phyloP scores from a whole-genome alignment of 169 alveolate genomes.

The Cryptosporidium meleagridis region DNA sequence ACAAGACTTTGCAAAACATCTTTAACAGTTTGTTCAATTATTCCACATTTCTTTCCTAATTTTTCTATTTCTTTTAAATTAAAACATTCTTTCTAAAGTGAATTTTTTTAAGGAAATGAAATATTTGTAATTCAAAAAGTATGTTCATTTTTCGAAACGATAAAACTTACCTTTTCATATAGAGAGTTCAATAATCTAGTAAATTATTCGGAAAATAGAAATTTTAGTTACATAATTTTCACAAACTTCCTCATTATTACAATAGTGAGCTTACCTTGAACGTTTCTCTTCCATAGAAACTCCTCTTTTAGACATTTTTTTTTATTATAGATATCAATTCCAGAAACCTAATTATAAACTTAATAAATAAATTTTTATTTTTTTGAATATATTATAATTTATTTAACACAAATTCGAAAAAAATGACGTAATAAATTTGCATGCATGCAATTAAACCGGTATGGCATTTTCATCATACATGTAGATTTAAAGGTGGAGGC shows the following conservation, averaged over 20 bases:
- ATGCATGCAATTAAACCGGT: slow-evolving; percentile 59
- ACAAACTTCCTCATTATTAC: not conserved
- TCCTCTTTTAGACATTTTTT: slow-evolving; percentile 67
- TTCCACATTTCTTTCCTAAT: slow-evolving; percentile 83
- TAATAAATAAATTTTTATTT: not conserved
- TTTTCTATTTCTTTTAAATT: slow-evolving; percentile 85
- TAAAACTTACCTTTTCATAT: slow-evolving; percentile 57
- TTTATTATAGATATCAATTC: not conserved
- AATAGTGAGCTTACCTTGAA: slow-evolving; percentile 42
- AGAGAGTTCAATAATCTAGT: slow-evolving; percentile 49
- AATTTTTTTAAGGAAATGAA: not conserved
- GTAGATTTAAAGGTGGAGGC: not conserved
- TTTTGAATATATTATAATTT: not conserved
- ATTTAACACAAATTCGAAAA: not conserved
- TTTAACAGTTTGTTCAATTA: slow-evolving; percentile 81
- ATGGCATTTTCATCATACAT: not conserved
- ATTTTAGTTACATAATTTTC: not conserved
- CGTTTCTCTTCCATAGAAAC: slow-evolving; percentile 75
- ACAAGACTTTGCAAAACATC: slow-evolving; percentile 85
- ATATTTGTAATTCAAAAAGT: not conserved
- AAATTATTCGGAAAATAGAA: not conserved
- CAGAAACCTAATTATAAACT: not conserved
- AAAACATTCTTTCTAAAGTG: slow-evolving; percentile 80
- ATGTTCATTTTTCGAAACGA: not conserved
- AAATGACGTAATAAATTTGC: slow-evolving; percentile 3